A percentile compares a stretch with the other conserved stretches of the same genome.
phyloP scores from a whole-genome alignment of 345 rosid species.

The Nasturtium officinale region DNA sequence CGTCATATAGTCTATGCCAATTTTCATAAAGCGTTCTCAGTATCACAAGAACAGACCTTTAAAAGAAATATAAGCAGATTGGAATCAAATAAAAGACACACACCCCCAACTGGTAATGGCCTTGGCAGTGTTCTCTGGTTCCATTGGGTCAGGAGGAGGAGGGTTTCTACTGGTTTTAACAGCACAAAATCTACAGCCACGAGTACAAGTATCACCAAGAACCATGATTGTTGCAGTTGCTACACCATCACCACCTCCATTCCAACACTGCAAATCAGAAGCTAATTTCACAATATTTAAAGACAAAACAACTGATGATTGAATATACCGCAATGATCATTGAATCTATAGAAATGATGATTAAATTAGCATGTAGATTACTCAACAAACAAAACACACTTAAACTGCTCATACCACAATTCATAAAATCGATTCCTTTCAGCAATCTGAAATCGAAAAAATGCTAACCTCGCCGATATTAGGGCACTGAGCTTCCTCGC shows the following conservation, averaged over 20 bases:
- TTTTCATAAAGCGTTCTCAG: neutral
- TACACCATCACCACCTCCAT: conserved; percentile 97
- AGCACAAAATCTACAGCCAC: conserved; percentile 99
- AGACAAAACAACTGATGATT: neutral
- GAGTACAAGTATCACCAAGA: conserved; percentile 97
- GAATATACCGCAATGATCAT: neutral
- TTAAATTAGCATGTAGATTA: neutral
- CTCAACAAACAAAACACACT: neutral
- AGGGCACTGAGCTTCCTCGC: conserved; percentile 98
- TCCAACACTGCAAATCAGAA: conserved; percentile 73
- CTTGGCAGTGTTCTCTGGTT: conserved; percentile 86
- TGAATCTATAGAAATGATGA: too few relatives aligned
- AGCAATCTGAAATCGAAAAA: neutral
- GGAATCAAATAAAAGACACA: conserved; percentile 15
- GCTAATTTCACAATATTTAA: neutral
- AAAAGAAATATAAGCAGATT: neutral
- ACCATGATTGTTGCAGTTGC: conserved; percentile 97
- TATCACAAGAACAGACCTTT: neutral
- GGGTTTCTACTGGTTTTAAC: conserved; percentile 97
- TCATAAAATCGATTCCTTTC: neutral
- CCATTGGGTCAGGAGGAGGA: conserved; percentile 90
- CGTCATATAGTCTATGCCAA: neutral
- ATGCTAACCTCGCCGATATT: conserved; percentile 84
- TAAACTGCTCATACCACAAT: neutral
- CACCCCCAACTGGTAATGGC: conserved; percentile 98